A percentile compares a stretch with the other conserved stretches of the same genome.
phyloP scores from a whole-genome alignment of 192 early-diverging fungal species.

The Backusella morwellensis region DNA sequence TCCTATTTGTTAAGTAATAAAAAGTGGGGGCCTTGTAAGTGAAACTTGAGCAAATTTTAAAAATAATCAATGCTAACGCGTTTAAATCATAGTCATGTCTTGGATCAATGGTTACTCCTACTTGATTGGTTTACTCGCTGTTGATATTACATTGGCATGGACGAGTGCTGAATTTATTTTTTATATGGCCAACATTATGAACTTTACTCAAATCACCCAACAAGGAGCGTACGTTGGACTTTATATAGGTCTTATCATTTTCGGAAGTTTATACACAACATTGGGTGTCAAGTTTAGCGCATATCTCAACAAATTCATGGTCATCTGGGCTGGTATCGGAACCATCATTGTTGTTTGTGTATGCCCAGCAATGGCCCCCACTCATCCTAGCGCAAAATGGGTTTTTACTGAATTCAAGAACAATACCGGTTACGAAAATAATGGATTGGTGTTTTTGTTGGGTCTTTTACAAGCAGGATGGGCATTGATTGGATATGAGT shows the following conservation, averaged over 20 bases:
- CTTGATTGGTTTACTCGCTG: conserved; percentile 14
- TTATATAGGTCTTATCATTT: conserved; percentile 37
- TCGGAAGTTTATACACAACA: conserved; percentile 34
- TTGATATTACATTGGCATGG: conserved; percentile 37
- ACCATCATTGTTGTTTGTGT: conserved; percentile 43
- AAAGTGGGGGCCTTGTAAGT: conserved; percentile 29
- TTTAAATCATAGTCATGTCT: conserved; percentile 23
- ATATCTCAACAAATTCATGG: conserved; percentile 38
- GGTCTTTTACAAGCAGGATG: conserved; percentile 47
- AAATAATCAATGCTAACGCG: neutral
- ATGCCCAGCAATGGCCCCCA: conserved; percentile 38
- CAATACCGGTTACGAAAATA: conserved; percentile 45
- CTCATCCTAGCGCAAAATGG: conserved; percentile 38
- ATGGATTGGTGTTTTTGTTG: conserved; percentile 42
- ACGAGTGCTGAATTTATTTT: conserved; percentile 39
- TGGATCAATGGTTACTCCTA: conserved; percentile 25
- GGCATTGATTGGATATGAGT: conserved; percentile 33
- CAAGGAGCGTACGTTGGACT: conserved; percentile 43
- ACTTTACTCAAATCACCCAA: conserved; percentile 24
- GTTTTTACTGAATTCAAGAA: conserved; percentile 48
- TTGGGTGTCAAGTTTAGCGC: conserved; percentile 34
- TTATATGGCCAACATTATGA: conserved; percentile 32
- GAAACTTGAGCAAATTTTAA: neutral
- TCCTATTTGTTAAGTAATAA: conserved; percentile 11
- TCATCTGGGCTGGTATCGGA: conserved; percentile 40